phyloP scores from a whole-genome alignment of 495 filamentous ascomycete species.

The Trichoderma orchidacearum region DNA sequence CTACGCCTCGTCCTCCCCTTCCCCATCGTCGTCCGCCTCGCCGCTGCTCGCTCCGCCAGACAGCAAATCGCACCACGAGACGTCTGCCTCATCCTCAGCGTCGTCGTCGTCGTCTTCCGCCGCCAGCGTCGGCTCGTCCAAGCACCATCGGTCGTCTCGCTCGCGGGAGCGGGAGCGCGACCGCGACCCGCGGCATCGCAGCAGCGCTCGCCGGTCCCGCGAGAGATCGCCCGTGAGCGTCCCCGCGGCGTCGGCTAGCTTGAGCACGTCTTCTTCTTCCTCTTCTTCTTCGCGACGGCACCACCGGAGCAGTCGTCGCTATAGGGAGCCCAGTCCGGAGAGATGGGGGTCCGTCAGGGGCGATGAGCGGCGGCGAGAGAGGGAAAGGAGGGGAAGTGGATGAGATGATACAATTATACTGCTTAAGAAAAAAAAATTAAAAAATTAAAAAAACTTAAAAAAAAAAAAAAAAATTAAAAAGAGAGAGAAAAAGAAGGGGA shows the following conservation, averaged over 20 bases:
- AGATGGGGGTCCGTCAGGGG: neutral
- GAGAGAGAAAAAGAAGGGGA: no score
- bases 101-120: constrained; percentile 12
- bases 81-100: constrained; percentile 12
- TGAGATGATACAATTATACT: no score
- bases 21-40: neutral
- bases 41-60: neutral
- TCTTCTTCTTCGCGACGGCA: no score
- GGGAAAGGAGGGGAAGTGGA: neutral
- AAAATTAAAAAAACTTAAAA: no score
- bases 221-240: neutral
- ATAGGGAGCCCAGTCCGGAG: neutral
- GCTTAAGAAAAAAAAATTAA: no score
- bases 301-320: neutral
- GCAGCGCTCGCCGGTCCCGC: neutral
- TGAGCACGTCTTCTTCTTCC: no score
- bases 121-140: constrained; percentile 7
- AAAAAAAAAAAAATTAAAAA: no score
- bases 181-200: neutral
- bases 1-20: neutral
- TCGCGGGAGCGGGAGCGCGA: neutral
- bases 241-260: no score
- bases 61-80: constrained; percentile 7
- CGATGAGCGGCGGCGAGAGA: neutral
- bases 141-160: neutral